phyloP scores from a whole-genome alignment of 495 filamentous ascomycete species.

The Neurospora sp. region DNA sequence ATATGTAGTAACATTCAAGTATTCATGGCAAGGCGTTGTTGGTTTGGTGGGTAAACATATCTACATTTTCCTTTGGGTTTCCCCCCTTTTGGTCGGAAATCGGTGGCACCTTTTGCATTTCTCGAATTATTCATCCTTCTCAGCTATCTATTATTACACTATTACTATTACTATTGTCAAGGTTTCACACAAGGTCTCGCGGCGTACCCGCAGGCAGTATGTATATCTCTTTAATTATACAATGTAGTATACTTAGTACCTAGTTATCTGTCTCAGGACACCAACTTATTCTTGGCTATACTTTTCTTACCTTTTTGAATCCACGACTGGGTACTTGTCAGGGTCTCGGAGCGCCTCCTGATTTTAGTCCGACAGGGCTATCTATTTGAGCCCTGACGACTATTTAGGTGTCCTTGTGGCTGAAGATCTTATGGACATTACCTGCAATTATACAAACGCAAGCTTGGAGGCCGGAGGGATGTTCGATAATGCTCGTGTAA shows the following conservation, averaged over 20 bases:
- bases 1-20: background rate
- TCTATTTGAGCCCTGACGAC: too few species aligned
- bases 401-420: too few species aligned
- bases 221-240: background rate
- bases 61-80: background rate
- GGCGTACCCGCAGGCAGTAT: background rate
- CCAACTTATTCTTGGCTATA: background rate
- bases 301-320: background rate
- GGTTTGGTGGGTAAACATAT: background rate
- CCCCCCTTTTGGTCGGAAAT: too few species aligned
- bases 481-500: too few species aligned
- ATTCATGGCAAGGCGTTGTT: background rate
- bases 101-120: background rate
- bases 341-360: too few species aligned
- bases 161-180: background rate
- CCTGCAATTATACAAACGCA: too few species aligned
- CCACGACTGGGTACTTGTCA: background rate
- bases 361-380: too few species aligned
- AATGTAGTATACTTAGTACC: background rate
- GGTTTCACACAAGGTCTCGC: background rate
- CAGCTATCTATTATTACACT: background rate
- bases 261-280: background rate
- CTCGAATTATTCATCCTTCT: background rate
- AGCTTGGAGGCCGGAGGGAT: too few species aligned
- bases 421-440: too few species aligned